Percentiles rank a stretch among this genome's conserved stretches.
Conservation (phyloP, 1,284 basidiomycete species). For the Grifola frondosa region DNA sequence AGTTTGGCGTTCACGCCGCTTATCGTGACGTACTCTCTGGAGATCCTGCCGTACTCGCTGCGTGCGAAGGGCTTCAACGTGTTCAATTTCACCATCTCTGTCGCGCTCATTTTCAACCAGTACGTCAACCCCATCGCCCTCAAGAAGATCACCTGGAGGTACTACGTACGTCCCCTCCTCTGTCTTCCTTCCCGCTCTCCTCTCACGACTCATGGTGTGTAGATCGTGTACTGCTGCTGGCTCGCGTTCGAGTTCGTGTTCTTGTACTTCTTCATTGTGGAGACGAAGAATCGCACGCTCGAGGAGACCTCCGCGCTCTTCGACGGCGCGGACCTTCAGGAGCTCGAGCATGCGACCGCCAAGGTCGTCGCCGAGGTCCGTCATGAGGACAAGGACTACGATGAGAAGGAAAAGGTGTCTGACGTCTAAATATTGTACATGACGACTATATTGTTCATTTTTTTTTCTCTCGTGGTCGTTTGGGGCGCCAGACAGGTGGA, state of each 20-base stretch:
- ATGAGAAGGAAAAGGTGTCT: too few relatives aligned
- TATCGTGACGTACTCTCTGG: slow-evolving; percentile 72
- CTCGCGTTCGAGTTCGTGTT: slow-evolving; percentile 61
- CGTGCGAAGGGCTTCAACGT: slow-evolving; percentile 80
- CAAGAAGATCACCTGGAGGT: slow-evolving; percentile 51
- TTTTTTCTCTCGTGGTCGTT: too few relatives aligned
- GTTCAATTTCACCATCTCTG: slow-evolving; percentile 65
- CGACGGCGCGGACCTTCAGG: slow-evolving; percentile 56
- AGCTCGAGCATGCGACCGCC: slow-evolving; percentile 34
- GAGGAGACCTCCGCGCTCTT: slow-evolving; percentile 78
- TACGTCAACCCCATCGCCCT: slow-evolving; percentile 79
- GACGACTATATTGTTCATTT: too few relatives aligned
- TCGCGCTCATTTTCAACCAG: slow-evolving; percentile 77
- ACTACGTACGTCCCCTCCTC: slow-evolving; percentile 31
- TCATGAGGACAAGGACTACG: slow-evolving; percentile 26
- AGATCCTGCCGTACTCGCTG: slow-evolving; percentile 69
- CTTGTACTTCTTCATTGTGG: slow-evolving; percentile 65
- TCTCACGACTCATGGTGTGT: neutral
- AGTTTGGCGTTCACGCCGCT: slow-evolving; percentile 74
- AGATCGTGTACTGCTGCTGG: slow-evolving; percentile 71
- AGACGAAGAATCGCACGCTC: slow-evolving; percentile 70
- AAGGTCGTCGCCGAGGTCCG: slow-evolving; percentile 27
- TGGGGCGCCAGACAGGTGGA: too few relatives aligned
- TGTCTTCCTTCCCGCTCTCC: neutral
- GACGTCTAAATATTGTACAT: too few relatives aligned